Evolutionary conservation across 176 grass and related monocot species (phyloP), one percentile per base, ranked within the genome.

Genomic region (Olyra latifolia): DNA sequence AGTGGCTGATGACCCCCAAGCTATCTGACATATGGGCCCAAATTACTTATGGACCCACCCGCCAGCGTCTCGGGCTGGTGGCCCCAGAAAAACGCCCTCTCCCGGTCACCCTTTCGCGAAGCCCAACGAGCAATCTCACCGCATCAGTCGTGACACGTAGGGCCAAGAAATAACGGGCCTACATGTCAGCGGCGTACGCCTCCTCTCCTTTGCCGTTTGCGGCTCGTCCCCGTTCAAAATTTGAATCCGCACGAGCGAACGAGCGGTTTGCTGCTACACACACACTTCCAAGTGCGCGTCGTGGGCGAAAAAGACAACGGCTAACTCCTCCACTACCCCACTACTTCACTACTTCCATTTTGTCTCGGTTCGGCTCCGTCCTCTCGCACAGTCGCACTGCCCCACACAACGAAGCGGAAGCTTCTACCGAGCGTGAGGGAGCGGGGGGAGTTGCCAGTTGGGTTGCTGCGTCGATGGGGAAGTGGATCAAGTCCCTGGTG

Each of bases 401-500:
- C 14, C 77, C 5, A 49, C 32, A 1, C 32, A 17, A 44, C 28
- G 30, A 10, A 19, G n/a, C 68, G 1, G 66, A 40, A 83, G 23
- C 30, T 74, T 52, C 53, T 16, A 9, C 14, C 19, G 53, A 38
- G 20, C 40, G 3, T 5, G 48, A 47, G 41, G 46, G 72, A 25
- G 66, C 19, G 12, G 17, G 13, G 14, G 22, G 4, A 35, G 32
- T 4, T 35, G n/a, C n/a, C 32, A 8, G 20, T 38, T 41, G 47
- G 12, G 19, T 45, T 8, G 66, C 19, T 4, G 69, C 20, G 30
- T 52, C 76, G 16, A 95, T 95, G 27, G 87, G 90, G 56, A 91
- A 86, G 71, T 96, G 93, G 93, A 79, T 96, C 60, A 96, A 67
- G 84, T 92, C 90, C 71, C 61, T 93, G 28, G 89, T 93, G 59